Evolutionary conservation across 208 protist species (phyloP).

Genomic region (Trichomonas gallinae): DNA sequence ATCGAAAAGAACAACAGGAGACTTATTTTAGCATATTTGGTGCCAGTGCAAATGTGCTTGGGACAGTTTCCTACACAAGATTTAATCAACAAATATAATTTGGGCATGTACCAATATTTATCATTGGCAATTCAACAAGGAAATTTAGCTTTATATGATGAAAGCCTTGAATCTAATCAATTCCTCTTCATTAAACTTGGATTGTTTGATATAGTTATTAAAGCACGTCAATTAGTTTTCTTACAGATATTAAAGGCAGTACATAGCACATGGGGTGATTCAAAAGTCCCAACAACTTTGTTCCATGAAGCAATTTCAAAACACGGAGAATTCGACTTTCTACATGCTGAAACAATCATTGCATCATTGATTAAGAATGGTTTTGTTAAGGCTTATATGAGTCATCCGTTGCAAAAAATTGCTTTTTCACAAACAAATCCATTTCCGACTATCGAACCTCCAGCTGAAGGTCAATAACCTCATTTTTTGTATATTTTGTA

Average conservation of each 20-base stretch:
- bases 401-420: not conserved
- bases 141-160: not conserved
- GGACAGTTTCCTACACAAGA: not conserved
- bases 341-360: not conserved
- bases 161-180: not conserved
- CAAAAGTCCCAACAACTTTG: not conserved
- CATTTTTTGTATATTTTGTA: too few relatives aligned
- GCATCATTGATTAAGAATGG: not conserved
- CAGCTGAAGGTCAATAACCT: too few relatives aligned
- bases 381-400: not conserved
- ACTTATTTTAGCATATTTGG: not conserved
- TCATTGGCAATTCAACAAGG: not conserved
- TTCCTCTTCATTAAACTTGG: not conserved
- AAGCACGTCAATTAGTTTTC: not conserved
- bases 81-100: not conserved
- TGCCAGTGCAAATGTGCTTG: not conserved
- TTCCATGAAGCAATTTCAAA: not conserved
- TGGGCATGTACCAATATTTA: not conserved
- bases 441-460: not conserved
- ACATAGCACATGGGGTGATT: not conserved
- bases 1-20: not conserved
- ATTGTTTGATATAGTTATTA: not conserved
- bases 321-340: not conserved
- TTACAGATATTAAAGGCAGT: not conserved
- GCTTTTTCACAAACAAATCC: not conserved